phyloP scores from a whole-genome alignment of 139 green algal species.

The Cymbomonas tetramitiformis region DNA sequence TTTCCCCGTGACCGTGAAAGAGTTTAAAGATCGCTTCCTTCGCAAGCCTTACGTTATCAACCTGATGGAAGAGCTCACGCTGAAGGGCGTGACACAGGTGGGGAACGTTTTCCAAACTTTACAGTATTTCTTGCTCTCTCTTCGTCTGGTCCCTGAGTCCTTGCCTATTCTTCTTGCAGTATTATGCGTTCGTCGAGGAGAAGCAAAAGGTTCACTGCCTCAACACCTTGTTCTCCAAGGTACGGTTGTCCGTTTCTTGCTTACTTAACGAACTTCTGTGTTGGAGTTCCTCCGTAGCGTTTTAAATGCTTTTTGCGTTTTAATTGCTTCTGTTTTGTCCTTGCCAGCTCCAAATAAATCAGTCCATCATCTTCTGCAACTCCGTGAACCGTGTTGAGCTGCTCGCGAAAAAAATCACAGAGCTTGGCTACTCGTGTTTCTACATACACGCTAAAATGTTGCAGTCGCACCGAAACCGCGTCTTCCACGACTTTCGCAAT shows the following conservation, averaged over 20 bases:
- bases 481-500: slow-evolving; percentile 99
- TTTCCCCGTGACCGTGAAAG: slow-evolving; percentile 94
- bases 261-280: background rate
- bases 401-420: slow-evolving; percentile 97
- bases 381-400: slow-evolving; percentile 94
- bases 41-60: slow-evolving; percentile 97
- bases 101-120: no score
- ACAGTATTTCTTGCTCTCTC: no score
- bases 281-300: background rate
- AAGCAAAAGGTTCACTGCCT: slow-evolving; percentile 83
- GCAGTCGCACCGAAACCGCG: slow-evolving; percentile 92
- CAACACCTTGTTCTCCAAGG: slow-evolving; percentile 92
- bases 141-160: no score
- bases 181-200: slow-evolving; percentile 98
- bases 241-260: slow-evolving; percentile 28
- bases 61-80: slow-evolving; percentile 98
- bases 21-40: slow-evolving; percentile 93
- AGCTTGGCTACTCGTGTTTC: slow-evolving; percentile 98
- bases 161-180: no score
- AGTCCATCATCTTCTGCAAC: slow-evolving; percentile 99
- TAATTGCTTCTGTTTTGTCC: no score
- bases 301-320: background rate
- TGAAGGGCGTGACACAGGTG: slow-evolving; percentile 88
- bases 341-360: slow-evolving; percentile 92
- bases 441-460: slow-evolving; percentile 99